Conservation (phyloP, 108 stramenopile genomes). For the Pseudonitzschia multiseries region DNA sequence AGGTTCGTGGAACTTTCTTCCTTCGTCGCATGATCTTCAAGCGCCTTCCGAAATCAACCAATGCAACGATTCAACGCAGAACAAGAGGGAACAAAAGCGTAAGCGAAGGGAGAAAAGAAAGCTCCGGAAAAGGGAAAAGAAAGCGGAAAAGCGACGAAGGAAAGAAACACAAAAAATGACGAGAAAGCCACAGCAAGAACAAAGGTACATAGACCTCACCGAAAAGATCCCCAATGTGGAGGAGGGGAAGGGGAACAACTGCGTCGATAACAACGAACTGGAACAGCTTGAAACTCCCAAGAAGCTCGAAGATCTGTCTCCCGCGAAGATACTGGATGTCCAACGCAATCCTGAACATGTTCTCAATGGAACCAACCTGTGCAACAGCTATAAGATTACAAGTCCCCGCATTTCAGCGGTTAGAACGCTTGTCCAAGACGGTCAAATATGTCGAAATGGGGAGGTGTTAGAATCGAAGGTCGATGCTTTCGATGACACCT, state of each 20-base stretch:
- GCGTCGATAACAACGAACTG: neutral
- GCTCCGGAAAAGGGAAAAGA: slow-evolving; percentile 28
- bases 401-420: neutral
- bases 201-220: neutral
- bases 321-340: neutral
- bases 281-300: slow-evolving; percentile 12
- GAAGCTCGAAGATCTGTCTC: slow-evolving; percentile 6
- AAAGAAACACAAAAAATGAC: slow-evolving; percentile 28
- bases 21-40: neutral
- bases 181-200: neutral
- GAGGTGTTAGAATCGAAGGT: neutral
- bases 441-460: no score
- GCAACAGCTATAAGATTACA: neutral
- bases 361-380: neutral
- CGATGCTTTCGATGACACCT: no score
- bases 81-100: slow-evolving; percentile 16
- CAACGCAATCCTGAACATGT: neutral
- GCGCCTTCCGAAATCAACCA: neutral
- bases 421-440: no score
- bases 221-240: neutral
- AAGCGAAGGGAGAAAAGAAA: slow-evolving; percentile 14
- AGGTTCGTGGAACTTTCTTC: neutral
- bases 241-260: neutral
- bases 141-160: slow-evolving; percentile 19
- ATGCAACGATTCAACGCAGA: slow-evolving; percentile 2